A percentile compares a stretch with the other conserved stretches of the same genome.
These are phyloP conservation scores for Gossypium schwendimanii DNA, from an alignment of 441 rosid genomes.

Conservation along the genomic window DNA sequence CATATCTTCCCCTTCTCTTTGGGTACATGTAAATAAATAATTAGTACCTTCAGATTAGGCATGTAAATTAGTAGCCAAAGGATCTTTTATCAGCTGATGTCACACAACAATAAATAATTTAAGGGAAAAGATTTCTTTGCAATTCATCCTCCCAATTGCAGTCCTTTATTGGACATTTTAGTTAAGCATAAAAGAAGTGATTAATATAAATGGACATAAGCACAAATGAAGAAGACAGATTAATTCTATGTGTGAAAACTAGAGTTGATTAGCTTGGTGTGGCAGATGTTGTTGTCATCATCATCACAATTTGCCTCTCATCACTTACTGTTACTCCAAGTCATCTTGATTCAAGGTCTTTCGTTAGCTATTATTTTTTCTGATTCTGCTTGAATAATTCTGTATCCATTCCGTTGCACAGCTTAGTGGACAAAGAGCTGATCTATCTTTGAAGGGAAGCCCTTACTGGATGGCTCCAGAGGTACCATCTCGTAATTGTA, in stretches of 20 bases:
- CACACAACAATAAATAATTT: neutral
- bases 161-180: neutral
- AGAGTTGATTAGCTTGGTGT: neutral
- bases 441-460: constrained; percentile 88
- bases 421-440: constrained; percentile 84
- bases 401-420: constrained; percentile 24
- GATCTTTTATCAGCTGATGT: constrained; percentile 3
- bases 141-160: neutral
- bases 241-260: neutral
- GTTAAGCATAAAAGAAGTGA: constrained; percentile 2
- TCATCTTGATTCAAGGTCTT: neutral
- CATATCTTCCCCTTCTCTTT: constrained; percentile 10
- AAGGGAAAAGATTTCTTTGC: neutral
- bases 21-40: neutral
- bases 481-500: constrained; percentile 35
- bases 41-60: neutral
- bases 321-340: too few relatives aligned
- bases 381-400: neutral
- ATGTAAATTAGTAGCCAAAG: neutral
- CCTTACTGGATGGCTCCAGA: constrained; percentile 99
- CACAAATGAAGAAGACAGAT: neutral
- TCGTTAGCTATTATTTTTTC: neutral
- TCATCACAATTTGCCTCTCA: neutral
- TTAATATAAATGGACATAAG: neutral
- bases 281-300: neutral